Evolutionary conservation across 805 yeast species (phyloP).

Genomic region (Priceomyces fermenticarens): DNA sequence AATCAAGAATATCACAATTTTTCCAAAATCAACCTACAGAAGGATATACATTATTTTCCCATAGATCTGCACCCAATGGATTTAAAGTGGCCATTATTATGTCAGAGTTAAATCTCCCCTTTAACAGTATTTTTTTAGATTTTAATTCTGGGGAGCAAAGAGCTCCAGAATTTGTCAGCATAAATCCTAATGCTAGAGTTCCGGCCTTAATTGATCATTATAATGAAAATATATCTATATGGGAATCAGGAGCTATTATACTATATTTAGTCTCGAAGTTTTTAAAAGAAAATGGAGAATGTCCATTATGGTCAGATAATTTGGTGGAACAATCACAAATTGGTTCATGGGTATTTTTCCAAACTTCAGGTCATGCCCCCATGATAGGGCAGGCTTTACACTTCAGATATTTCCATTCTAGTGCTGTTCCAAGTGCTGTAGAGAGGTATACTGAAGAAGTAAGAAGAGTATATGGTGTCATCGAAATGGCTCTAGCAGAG

Average conservation of each 20-base stretch:
- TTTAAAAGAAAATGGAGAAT: conserved; percentile 59
- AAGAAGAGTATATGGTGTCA: conserved; percentile 86
- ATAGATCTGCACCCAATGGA: conserved; percentile 90
- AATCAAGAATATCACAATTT: conserved; percentile 64
- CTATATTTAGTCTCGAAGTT: conserved; percentile 74
- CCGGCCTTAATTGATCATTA: conserved; percentile 92
- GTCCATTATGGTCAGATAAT: conserved; percentile 78
- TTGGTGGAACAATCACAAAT: conserved; percentile 80
- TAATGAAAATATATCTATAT: conserved; percentile 72
- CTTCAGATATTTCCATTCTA: conserved; percentile 86
- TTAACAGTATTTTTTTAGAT: conserved; percentile 80
- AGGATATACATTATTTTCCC: conserved; percentile 82
- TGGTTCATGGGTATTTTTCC: conserved; percentile 87
- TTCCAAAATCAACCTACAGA: conserved; percentile 73
- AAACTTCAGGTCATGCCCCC: conserved; percentile 97
- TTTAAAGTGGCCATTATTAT: conserved; percentile 91
- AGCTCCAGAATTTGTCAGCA: conserved; percentile 89
- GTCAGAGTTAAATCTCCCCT: conserved; percentile 75
- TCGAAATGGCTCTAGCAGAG: conserved; percentile 94
- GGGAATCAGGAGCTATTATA: conserved; percentile 95
- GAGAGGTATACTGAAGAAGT: conserved; percentile 92
- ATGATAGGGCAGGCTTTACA: conserved; percentile 97
- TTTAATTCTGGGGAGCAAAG: conserved; percentile 88
- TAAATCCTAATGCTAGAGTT: conserved; percentile 93
- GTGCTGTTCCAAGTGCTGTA: conserved; percentile 82